Conservation (phyloP, 345 rosid species). For the Brassica cretica region DNA sequence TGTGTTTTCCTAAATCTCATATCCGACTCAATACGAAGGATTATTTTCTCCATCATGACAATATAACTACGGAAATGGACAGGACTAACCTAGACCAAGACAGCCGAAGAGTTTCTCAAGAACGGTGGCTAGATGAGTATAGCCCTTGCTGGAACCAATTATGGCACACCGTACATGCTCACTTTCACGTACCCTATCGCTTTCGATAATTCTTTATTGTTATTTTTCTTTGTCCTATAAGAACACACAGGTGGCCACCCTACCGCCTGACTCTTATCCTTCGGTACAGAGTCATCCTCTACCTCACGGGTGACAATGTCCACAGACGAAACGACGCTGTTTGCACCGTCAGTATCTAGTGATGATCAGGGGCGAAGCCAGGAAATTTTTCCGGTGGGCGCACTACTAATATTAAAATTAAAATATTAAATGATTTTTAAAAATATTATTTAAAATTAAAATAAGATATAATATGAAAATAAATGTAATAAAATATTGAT, state of each 20-base stretch:
- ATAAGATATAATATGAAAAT: too few species aligned
- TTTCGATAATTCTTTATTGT: background rate
- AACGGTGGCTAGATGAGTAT: constrained; percentile 53
- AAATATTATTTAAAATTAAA: too few species aligned
- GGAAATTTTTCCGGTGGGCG: too few species aligned
- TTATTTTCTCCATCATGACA: background rate
- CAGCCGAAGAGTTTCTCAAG: constrained; percentile 73
- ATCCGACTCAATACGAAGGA: background rate
- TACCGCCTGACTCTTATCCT: constrained; percentile 59
- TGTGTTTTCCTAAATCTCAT: background rate
- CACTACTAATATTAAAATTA: too few species aligned
- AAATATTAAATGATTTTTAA: too few species aligned
- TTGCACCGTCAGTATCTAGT: constrained; percentile 17
- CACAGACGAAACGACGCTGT: background rate
- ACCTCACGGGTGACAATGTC: constrained; percentile 4
- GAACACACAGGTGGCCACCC: constrained; percentile 97
- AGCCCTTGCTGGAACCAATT: constrained; percentile 51
- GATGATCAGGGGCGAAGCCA: too few species aligned
- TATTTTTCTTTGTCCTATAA: constrained; percentile 60
- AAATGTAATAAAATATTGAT: too few species aligned
- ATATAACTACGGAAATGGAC: background rate
- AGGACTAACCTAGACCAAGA: constrained; percentile 51
- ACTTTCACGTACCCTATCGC: constrained; percentile 58
- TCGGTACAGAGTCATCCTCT: constrained; percentile 22
- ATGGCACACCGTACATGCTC: constrained; percentile 84